These are phyloP conservation scores for Beauveria varroae DNA, from an alignment of 2,329 filamentous ascomycete genomes.

Conservation along the genomic window DNA sequence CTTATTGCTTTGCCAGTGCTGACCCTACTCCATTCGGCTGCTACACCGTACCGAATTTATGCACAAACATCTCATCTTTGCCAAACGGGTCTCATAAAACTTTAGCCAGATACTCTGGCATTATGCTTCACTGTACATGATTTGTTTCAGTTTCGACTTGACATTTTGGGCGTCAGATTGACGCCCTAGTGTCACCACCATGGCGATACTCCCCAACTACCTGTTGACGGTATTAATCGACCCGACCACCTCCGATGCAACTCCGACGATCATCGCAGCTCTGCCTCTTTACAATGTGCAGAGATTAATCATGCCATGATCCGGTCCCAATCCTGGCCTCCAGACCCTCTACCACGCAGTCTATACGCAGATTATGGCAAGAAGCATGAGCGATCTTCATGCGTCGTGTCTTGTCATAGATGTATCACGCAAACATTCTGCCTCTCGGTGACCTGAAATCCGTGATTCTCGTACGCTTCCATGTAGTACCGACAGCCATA, in stretches of 20 bases:
- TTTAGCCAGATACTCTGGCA: neutral
- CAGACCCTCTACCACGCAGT: neutral
- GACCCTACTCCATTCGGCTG: neutral
- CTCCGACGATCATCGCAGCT: neutral
- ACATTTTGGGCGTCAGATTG: neutral
- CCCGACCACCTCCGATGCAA: neutral
- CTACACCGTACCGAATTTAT: neutral
- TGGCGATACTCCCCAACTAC: neutral
- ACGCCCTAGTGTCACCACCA: neutral
- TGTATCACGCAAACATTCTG: neutral
- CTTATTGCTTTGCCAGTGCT: neutral
- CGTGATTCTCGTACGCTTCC: neutral
- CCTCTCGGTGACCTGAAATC: neutral
- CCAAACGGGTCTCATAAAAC: neutral
- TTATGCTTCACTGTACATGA: neutral
- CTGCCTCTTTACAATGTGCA: neutral
- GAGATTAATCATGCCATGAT: neutral
- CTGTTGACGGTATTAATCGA: neutral
- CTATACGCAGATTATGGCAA: neutral
- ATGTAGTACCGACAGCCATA: neutral
- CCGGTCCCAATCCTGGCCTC: neutral
- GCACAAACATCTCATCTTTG: neutral
- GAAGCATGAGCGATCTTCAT: neutral
- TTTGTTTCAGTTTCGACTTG: neutral
- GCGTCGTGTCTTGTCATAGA: neutral